Conservation (phyloP, 306 rosid genomes). For the Abrus precatorius region DNA sequence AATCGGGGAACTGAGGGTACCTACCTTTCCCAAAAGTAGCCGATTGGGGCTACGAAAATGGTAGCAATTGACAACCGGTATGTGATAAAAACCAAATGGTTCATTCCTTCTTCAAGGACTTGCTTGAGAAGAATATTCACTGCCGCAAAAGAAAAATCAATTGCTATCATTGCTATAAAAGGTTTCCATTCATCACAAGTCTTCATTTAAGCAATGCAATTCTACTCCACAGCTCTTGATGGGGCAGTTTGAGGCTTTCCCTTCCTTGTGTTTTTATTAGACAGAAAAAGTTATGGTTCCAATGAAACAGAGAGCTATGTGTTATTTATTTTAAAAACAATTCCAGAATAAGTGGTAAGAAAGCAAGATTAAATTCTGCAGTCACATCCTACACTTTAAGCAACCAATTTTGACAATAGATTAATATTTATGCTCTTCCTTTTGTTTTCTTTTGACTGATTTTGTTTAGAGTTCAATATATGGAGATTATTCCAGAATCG, state of each 20-base stretch:
- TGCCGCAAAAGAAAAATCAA: slow-evolving; percentile 70
- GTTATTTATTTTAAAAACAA: slow-evolving; percentile 50
- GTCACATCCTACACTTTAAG: slow-evolving; percentile 77
- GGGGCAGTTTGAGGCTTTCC: slow-evolving; percentile 45
- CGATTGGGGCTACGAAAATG: slow-evolving; percentile 80
- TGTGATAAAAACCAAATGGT: slow-evolving; percentile 90
- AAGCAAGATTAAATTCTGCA: slow-evolving; percentile 80
- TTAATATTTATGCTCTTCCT: slow-evolving; percentile 55
- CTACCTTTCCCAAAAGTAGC: slow-evolving; percentile 81
- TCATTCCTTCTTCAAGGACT: slow-evolving; percentile 83
- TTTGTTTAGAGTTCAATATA: slow-evolving; percentile 26
- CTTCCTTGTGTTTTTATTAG: slow-evolving; percentile 44
- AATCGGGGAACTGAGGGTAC: slow-evolving; percentile 20
- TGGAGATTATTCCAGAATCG: slow-evolving; percentile 55
- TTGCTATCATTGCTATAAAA: slow-evolving; percentile 74
- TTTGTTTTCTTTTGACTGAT: slow-evolving; percentile 63
- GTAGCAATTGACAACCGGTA: slow-evolving; percentile 76
- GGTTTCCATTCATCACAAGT: slow-evolving; percentile 80
- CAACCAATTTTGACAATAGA: slow-evolving; percentile 58
- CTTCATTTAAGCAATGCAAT: slow-evolving; percentile 54
- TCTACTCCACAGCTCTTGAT: slow-evolving; percentile 30
- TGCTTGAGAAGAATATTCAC: slow-evolving; percentile 89
- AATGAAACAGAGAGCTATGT: slow-evolving; percentile 38
- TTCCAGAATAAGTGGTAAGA: slow-evolving; percentile 70
- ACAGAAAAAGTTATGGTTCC: slow-evolving; percentile 36